Percentiles rank a stretch among this genome's conserved stretches.
Evolutionary conservation across 169 alveolate genomes (phyloP).

Genomic region (Eimeria falciformis): DNA sequence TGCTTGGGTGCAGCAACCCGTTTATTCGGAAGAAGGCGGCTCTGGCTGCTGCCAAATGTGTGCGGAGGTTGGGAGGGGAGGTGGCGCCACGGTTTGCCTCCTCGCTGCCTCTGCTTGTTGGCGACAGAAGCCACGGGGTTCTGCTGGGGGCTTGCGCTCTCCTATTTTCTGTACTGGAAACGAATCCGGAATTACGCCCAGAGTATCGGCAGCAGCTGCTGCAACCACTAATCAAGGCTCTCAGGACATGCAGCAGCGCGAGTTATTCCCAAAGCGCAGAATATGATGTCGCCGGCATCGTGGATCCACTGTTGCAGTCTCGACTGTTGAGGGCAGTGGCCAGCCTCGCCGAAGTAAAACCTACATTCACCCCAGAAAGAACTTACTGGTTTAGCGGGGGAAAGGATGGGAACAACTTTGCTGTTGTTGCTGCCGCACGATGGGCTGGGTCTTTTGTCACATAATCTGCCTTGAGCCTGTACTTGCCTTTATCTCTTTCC

Average conservation of each 20-base stretch:
- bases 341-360: neutral
- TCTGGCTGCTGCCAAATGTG: constrained; percentile 89
- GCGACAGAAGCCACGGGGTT: constrained; percentile 97
- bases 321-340: constrained; percentile 73
- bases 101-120: constrained; percentile 90
- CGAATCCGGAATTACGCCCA: constrained; percentile 1
- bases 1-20: constrained; percentile 95
- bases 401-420: too few species aligned
- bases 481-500: too few species aligned
- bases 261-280: constrained; percentile 86
- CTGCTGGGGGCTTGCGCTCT: constrained; percentile 72
- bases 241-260: constrained; percentile 43
- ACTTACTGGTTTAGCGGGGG: too few species aligned
- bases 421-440: too few species aligned
- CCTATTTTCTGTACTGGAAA: constrained; percentile 25
- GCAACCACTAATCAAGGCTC: constrained; percentile 21
- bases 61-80: constrained; percentile 76
- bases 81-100: constrained; percentile 91
- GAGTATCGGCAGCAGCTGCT: constrained; percentile 59
- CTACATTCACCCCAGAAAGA: too few species aligned
- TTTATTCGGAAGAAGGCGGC: constrained; percentile 97
- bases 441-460: too few species aligned
- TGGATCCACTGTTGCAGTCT: constrained; percentile 97
- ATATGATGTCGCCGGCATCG: constrained; percentile 95
- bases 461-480: too few species aligned